Percentiles rank a stretch among this genome's conserved stretches.
These are phyloP conservation scores for Penicillium sp. DNA, from an alignment of 2,329 filamentous ascomycete genomes.

Conservation along the genomic window DNA sequence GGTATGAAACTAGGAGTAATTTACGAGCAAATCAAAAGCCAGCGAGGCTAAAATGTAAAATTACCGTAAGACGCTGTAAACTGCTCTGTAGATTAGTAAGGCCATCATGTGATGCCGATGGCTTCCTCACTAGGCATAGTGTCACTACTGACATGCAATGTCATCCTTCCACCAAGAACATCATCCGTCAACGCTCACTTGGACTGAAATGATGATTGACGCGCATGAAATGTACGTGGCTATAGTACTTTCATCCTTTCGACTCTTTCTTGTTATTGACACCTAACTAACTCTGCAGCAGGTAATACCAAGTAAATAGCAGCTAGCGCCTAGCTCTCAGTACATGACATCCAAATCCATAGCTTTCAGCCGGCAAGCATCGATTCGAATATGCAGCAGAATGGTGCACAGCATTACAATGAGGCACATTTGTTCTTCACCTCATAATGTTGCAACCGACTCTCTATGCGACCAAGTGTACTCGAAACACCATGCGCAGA, in stretches of 20 bases:
- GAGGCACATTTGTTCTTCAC: not conserved
- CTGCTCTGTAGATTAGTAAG: not conserved
- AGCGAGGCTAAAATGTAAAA: too few species aligned
- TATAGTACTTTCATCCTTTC: too few species aligned
- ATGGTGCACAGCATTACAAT: conserved; percentile 1
- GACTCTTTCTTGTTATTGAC: not conserved
- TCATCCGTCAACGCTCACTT: not conserved
- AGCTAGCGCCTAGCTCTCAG: not conserved
- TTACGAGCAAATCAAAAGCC: too few species aligned
- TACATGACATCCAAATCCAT: not conserved
- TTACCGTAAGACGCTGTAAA: too few species aligned
- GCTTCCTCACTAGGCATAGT: not conserved
- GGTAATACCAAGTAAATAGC: not conserved
- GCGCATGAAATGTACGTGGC: not conserved
- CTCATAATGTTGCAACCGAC: conserved; percentile 4
- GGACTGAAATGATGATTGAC: not conserved
- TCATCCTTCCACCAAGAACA: not conserved
- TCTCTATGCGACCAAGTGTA: not conserved
- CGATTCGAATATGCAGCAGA: not conserved
- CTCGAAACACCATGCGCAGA: conserved; percentile 7
- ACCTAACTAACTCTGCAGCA: not conserved
- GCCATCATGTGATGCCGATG: not conserved
- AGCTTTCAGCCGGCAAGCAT: not conserved
- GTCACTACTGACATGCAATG: not conserved
- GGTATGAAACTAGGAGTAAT: too few species aligned